These are phyloP conservation scores for Chlorophyllum brunneum DNA, from an alignment of 768 basidiomycete species.

Conservation along the genomic window DNA sequence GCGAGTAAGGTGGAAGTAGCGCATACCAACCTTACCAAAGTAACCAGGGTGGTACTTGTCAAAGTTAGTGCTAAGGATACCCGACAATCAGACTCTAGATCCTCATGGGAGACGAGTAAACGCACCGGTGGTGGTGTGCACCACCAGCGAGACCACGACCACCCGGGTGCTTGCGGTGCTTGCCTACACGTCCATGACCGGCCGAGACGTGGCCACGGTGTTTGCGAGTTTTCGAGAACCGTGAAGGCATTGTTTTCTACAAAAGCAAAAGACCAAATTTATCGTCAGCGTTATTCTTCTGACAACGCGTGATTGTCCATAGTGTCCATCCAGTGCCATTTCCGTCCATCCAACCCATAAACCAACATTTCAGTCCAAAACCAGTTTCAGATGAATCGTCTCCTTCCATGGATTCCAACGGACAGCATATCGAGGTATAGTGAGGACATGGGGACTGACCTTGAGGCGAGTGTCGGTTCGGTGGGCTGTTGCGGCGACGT, in stretches of 20 bases:
- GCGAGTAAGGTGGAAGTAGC: constrained; percentile 93
- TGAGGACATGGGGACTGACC: constrained; percentile 47
- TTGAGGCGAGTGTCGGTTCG: constrained; percentile 56
- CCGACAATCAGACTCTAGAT: constrained; percentile 5
- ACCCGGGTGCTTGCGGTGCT: constrained; percentile 99
- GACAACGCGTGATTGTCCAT: constrained; percentile 13
- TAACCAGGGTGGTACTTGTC: constrained; percentile 99
- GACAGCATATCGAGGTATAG: constrained; percentile 12
- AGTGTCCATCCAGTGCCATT: constrained; percentile 46
- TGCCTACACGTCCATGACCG: constrained; percentile 99
- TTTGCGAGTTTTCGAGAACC: constrained; percentile 95
- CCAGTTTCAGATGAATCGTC: constrained; percentile 5
- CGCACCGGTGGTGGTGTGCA: constrained; percentile 97
- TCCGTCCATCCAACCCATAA: constrained; percentile 37
- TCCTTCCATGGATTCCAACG: constrained; percentile 7
- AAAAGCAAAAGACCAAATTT: constrained; percentile 19
- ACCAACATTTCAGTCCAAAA: constrained; percentile 22
- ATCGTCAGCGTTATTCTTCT: too few species aligned
- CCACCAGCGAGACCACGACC: constrained; percentile 99
- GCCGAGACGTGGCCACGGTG: constrained; percentile 99
- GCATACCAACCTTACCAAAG: constrained; percentile 99
- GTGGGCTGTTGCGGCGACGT: constrained; percentile 26
- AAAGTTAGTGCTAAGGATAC: constrained; percentile 74
- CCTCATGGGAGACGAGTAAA: constrained; percentile 14
- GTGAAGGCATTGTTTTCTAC: constrained; percentile 83